A percentile compares a stretch with the other conserved stretches of the same genome.
phyloP scores from a whole-genome alignment of 441 rosid genomes.

The Populus hybrid region DNA sequence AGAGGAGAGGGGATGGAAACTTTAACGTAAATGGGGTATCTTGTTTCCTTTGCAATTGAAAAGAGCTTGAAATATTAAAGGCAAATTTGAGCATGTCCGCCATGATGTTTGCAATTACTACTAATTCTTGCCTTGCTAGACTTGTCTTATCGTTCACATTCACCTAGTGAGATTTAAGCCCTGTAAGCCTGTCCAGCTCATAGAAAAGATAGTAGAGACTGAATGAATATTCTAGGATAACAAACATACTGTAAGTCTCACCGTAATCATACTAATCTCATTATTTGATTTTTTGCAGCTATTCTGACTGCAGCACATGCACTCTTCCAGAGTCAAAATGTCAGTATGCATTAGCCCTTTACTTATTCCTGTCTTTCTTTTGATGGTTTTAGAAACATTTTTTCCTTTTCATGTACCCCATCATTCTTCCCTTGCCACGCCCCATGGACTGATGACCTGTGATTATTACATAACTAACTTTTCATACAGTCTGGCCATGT shows the following conservation, averaged over 20 bases:
- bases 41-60: not conserved
- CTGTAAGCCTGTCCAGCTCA: not conserved
- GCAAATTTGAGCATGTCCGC: not conserved
- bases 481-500: not conserved
- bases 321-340: conserved; percentile 70
- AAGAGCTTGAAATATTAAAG: not conserved
- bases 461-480: not conserved
- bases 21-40: not conserved
- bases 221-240: not conserved
- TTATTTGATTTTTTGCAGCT: conserved; percentile 54
- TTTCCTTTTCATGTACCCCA: not conserved
- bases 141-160: not conserved
- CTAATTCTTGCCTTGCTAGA: not conserved
- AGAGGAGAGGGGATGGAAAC: not conserved
- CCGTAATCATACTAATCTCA: conserved; percentile 5
- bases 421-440: not conserved
- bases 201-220: not conserved
- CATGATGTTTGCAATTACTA: not conserved
- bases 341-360: conserved; percentile 35
- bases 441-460: not conserved
- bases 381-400: not conserved
- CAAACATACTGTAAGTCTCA: not conserved
- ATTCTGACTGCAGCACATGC: conserved; percentile 81
- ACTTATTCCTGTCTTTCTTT: not conserved
- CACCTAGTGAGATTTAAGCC: not conserved